These are phyloP conservation scores for Diospyros kaki DNA, from an alignment of 148 eudicot species.

Conservation along the genomic window DNA sequence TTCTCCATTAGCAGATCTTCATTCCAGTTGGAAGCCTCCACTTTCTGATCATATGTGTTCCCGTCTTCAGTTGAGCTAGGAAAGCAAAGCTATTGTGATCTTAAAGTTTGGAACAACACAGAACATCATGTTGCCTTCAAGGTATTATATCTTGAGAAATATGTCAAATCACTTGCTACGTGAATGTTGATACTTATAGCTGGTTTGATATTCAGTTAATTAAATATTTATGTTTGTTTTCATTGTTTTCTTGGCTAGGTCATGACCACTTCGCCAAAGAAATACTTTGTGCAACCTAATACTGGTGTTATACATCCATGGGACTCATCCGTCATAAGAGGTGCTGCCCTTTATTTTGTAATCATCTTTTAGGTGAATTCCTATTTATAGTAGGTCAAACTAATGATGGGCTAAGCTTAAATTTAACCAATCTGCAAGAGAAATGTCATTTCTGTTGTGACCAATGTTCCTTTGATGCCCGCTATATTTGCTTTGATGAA, in stretches of 20 bases:
- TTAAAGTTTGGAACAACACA: slow-evolving; percentile 74
- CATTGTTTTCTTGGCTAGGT: slow-evolving; percentile 41
- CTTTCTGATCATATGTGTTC: slow-evolving; percentile 3
- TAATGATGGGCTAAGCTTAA: too few species aligned
- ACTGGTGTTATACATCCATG: slow-evolving; percentile 83
- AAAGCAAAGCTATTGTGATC: slow-evolving; percentile 77
- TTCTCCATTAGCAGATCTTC: background rate
- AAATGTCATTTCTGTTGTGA: background rate
- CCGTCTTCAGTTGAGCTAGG: slow-evolving; percentile 75
- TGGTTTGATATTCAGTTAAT: background rate
- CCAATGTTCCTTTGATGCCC: background rate
- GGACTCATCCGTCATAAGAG: slow-evolving; percentile 86
- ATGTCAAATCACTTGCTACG: background rate
- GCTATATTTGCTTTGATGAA: background rate
- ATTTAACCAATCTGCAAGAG: background rate
- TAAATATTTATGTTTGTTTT: background rate
- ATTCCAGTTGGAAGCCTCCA: background rate
- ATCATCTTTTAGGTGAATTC: slow-evolving; percentile 19
- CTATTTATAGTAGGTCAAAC: background rate
- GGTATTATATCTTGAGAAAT: slow-evolving; percentile 32
- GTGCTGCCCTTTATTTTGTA: slow-evolving; percentile 29
- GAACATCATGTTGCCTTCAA: slow-evolving; percentile 87
- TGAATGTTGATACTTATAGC: background rate
- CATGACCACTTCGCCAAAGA: slow-evolving; percentile 96
- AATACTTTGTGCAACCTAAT: slow-evolving; percentile 89